These are phyloP conservation scores for Obelidium mucronatum DNA, from an alignment of 192 early-diverging fungal species.

Conservation along the genomic window DNA sequence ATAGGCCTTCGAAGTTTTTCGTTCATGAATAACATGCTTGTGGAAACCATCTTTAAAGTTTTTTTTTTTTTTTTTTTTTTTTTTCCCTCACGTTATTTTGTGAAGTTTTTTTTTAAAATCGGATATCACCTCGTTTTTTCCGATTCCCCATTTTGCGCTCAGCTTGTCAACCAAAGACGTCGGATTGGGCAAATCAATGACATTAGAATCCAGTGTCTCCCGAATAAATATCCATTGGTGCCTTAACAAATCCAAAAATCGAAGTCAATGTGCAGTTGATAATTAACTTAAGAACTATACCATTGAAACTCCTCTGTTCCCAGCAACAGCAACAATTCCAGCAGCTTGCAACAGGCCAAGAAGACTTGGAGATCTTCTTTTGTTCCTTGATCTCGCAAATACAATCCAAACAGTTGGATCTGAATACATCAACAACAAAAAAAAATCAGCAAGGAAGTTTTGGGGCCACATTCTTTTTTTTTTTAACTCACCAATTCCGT, in stretches of 20 bases:
- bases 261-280: background rate
- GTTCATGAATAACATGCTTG: background rate
- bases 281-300: slow-evolving; percentile 55
- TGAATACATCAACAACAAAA: slow-evolving; percentile 33
- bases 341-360: slow-evolving; percentile 86
- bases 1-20: slow-evolving; percentile 72
- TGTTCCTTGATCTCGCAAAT: slow-evolving; percentile 53
- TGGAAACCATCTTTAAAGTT: too few relatives aligned
- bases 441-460: slow-evolving; percentile 14
- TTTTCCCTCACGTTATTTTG: too few relatives aligned
- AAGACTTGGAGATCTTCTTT: slow-evolving; percentile 75
- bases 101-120: too few relatives aligned
- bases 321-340: slow-evolving; percentile 83
- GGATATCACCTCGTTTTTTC: slow-evolving; percentile 15
- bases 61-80: too few relatives aligned
- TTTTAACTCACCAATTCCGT: slow-evolving; percentile 85
- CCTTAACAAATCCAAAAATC: slow-evolving; percentile 46
- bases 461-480: slow-evolving; percentile 24
- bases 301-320: slow-evolving; percentile 86
- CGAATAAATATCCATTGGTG: slow-evolving; percentile 96
- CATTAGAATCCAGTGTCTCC: slow-evolving; percentile 71
- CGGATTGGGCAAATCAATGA: slow-evolving; percentile 24
- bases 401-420: slow-evolving; percentile 73
- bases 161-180: slow-evolving; percentile 71
- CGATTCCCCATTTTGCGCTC: slow-evolving; percentile 50